Evolutionary conservation across 2,329 filamentous ascomycete species (phyloP).

Genomic region (Fonsecaea multimorphosa): DNA sequence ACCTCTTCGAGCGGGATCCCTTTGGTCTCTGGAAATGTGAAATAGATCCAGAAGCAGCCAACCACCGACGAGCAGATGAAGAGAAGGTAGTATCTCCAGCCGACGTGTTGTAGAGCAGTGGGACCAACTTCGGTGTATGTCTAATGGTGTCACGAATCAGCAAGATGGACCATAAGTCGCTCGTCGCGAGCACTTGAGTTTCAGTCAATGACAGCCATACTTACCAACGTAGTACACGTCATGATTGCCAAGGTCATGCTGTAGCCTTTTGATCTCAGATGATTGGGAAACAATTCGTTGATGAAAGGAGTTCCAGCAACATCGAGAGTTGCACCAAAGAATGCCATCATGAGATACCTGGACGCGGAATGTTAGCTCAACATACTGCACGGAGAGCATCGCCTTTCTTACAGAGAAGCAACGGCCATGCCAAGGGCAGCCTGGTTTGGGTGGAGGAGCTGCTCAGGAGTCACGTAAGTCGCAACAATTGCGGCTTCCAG

Average conservation of each 20-base stretch:
- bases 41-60: not conserved
- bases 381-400: not conserved
- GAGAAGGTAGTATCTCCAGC: not conserved
- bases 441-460: conserved; percentile 34
- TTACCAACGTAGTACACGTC: too few species aligned
- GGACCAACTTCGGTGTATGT: too few species aligned
- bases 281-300: conserved; percentile 27
- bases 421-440: conserved; percentile 44
- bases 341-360: not conserved
- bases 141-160: not conserved
- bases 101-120: too few species aligned
- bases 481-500: conserved; percentile 32
- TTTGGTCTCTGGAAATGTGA: conserved; percentile 3
- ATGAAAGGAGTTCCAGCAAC: conserved; percentile 24
- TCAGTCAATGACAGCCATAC: not conserved
- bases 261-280: conserved; percentile 26
- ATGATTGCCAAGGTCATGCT: too few species aligned
- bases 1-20: not conserved
- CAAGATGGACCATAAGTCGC: not conserved
- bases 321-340: conserved; percentile 18
- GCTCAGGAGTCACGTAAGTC: conserved; percentile 15
- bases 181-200: not conserved
- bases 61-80: not conserved
- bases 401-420: conserved; percentile 44
- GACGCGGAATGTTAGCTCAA: not conserved